Percentiles rank a stretch among this genome's conserved stretches.
phyloP scores from a whole-genome alignment of 2,329 filamentous ascomycete genomes.

The Diplodia intermedia region DNA sequence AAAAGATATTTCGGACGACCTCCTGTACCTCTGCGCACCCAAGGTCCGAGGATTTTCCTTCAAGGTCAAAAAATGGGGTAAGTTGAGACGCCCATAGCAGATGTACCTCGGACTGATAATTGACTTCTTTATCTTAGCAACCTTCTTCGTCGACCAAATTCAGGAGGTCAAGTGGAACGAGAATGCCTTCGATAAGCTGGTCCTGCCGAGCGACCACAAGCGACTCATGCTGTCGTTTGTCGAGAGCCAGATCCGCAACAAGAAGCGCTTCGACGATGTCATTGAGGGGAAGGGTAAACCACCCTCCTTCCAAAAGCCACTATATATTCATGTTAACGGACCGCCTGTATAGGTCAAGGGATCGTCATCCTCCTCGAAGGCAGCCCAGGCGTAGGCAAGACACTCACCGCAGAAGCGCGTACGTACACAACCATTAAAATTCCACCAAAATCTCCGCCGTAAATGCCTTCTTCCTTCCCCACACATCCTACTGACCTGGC shows the following conservation, averaged over 20 bases:
- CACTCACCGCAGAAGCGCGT: conserved; percentile 31
- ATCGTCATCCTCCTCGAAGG: conserved; percentile 31
- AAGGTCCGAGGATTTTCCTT: conserved; percentile 43
- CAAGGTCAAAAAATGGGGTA: conserved; percentile 45
- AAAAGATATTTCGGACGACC: conserved; percentile 34
- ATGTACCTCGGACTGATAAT: not conserved
- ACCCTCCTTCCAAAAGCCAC: no score
- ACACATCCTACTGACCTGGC: not conserved
- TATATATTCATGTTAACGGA: not conserved
- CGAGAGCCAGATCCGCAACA: conserved; percentile 37
- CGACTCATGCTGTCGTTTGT: conserved; percentile 42
- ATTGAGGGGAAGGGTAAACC: conserved; percentile 43
- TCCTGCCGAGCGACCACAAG: conserved; percentile 42
- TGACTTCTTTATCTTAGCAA: not conserved
- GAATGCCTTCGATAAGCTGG: conserved; percentile 41
- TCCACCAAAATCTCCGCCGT: no score
- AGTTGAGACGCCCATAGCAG: conserved; percentile 17
- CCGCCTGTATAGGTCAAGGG: conserved; percentile 4
- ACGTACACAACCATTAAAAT: not conserved
- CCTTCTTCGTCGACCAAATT: conserved; percentile 37
- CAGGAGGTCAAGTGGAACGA: conserved; percentile 42
- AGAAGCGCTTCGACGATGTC: conserved; percentile 41
- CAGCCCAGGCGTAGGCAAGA: conserved; percentile 29
- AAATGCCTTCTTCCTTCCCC: no score
- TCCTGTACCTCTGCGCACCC: conserved; percentile 40